A percentile compares a stretch with the other conserved stretches of the same genome.
Conservation (phyloP, 2,329 filamentous ascomycete species). For the Alternaria sp. region DNA sequence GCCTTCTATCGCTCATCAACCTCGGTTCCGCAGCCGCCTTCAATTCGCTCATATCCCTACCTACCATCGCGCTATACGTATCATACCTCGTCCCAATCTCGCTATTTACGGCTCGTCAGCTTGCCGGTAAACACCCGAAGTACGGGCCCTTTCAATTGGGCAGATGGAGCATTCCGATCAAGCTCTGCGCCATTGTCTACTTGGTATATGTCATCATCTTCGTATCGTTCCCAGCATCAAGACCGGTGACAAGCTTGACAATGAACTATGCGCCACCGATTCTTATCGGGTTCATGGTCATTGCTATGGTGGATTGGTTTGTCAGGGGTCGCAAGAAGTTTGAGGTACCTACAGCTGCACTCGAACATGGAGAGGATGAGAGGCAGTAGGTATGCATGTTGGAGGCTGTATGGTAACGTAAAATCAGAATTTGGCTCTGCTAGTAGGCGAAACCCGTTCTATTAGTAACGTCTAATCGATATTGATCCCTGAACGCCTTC, state of each 20-base stretch:
- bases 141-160: constrained; percentile 44
- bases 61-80: constrained; percentile 28
- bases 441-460: neutral
- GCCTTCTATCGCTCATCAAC: constrained; percentile 50
- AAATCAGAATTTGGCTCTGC: neutral
- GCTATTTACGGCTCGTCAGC: constrained; percentile 28
- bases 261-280: constrained; percentile 27
- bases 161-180: constrained; percentile 42
- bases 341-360: constrained; percentile 9
- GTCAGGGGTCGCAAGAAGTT: constrained; percentile 21
- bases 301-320: constrained; percentile 26
- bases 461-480: neutral
- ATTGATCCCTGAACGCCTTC: neutral
- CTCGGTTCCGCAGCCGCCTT: constrained; percentile 49
- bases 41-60: constrained; percentile 46
- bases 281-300: constrained; percentile 13
- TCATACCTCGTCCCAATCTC: constrained; percentile 34
- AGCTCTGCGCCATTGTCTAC: constrained; percentile 42
- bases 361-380: neutral
- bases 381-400: neutral
- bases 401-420: neutral
- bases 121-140: constrained; percentile 11
- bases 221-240: constrained; percentile 37
- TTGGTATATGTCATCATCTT: constrained; percentile 45
- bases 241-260: constrained; percentile 18